Conservation (phyloP, 2,329 filamentous ascomycete species). For the Mycocentrospora acerina region DNA sequence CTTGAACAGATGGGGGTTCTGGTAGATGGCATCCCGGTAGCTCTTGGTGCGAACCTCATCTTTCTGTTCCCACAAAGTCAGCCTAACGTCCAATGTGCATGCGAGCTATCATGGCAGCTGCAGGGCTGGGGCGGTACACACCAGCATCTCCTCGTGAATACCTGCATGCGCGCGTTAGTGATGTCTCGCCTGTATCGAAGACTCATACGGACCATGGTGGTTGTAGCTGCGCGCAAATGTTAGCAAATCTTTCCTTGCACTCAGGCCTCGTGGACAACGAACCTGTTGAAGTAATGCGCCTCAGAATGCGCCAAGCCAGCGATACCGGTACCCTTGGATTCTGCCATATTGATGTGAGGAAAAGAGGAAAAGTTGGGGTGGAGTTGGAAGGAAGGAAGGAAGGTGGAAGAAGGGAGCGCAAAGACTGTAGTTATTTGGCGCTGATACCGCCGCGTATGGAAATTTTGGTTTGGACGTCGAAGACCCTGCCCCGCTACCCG, state of each 20-base stretch:
- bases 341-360: conserved; percentile 23
- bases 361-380: conserved; percentile 6
- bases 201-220: conserved; percentile 76
- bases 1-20: conserved; percentile 93
- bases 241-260: conserved; percentile 33
- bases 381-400: conserved; percentile 4
- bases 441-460: conserved; percentile 18
- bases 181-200: conserved; percentile 30
- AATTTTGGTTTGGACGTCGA: conserved; percentile 33
- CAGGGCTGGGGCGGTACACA: conserved; percentile 53
- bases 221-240: conserved; percentile 71
- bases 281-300: conserved; percentile 99
- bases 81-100: neutral
- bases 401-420: conserved; percentile 5
- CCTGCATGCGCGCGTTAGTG: conserved; percentile 58
- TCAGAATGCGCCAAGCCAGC: conserved; percentile 84
- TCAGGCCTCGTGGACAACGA: conserved; percentile 32
- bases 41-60: conserved; percentile 96
- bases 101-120: conserved; percentile 8
- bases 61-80: conserved; percentile 61
- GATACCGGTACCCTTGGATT: conserved; percentile 32
- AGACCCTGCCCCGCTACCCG: conserved; percentile 19
- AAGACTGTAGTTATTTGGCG: conserved; percentile 12
- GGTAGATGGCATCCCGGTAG: conserved; percentile 96
- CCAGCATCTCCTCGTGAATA: conserved; percentile 98